These are phyloP conservation scores for Ailanthus altissimus DNA, from an alignment of 345 rosid species.

Conservation along the genomic window DNA sequence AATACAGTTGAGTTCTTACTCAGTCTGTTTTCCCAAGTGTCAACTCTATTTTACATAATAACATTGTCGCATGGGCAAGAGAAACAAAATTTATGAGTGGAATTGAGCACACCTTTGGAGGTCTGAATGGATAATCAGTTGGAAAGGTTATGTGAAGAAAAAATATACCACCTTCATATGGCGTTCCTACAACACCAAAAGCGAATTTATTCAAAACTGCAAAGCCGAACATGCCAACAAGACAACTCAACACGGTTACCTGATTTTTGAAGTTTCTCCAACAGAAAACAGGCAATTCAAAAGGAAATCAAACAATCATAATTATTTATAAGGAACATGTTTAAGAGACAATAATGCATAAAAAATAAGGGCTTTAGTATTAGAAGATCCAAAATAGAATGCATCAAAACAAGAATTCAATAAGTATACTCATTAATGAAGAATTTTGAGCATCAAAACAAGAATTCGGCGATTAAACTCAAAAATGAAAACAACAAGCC, in stretches of 20 bases:
- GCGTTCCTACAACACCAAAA: constrained; percentile 59
- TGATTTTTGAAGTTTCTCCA: not conserved
- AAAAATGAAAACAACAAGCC: not conserved
- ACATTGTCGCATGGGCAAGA: not conserved
- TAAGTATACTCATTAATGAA: not conserved
- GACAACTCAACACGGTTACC: not conserved
- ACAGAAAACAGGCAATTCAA: not conserved
- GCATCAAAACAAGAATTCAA: not conserved
- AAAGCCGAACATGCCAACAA: not conserved
- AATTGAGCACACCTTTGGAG: constrained; percentile 66
- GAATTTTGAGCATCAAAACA: not conserved
- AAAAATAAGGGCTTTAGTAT: not conserved
- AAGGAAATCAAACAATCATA: not conserved
- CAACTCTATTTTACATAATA: too few species aligned
- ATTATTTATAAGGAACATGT: not conserved
- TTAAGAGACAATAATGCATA: not conserved
- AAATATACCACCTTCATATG: constrained; percentile 86
- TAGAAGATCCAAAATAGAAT: not conserved
- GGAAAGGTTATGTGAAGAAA: constrained; percentile 81
- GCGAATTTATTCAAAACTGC: constrained; percentile 1
- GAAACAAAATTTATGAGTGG: not conserved
- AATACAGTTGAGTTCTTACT: not conserved
- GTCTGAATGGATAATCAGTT: constrained; percentile 82
- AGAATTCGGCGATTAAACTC: not conserved
- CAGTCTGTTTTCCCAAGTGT: not conserved